A percentile compares a stretch with the other conserved stretches of the same genome.
Evolutionary conservation across 1,284 basidiomycete genomes (phyloP).

Genomic region (Heliocybe sulcata): DNA sequence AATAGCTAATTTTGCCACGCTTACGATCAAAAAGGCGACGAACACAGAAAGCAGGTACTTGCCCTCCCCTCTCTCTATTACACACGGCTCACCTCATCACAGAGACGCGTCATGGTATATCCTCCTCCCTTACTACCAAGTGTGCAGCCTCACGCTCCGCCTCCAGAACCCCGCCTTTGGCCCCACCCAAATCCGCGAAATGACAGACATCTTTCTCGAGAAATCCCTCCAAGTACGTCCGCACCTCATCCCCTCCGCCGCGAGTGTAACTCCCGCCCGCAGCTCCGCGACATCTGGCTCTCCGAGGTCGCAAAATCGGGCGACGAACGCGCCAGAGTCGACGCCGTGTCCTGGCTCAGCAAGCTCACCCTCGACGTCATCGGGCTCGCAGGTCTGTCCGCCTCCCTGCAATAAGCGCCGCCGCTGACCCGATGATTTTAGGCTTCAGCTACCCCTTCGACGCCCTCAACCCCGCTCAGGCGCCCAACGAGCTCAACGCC

Average conservation of each 20-base stretch:
- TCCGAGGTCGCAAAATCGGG: slow-evolving; percentile 6
- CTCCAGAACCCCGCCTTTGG: slow-evolving; percentile 56
- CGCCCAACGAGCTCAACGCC: slow-evolving; percentile 37
- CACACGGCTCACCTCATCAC: background rate
- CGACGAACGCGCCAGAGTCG: slow-evolving; percentile 18
- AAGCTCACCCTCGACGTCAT: slow-evolving; percentile 44
- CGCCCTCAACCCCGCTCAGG: slow-evolving; percentile 27
- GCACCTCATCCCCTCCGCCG: background rate
- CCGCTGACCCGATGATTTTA: slow-evolving; percentile 12
- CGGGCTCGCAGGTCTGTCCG: slow-evolving; percentile 31
- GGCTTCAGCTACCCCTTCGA: slow-evolving; percentile 68
- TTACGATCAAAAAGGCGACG: slow-evolving; percentile 15
- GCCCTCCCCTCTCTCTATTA: background rate
- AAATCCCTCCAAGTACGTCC: slow-evolving; percentile 41
- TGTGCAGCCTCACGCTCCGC: background rate
- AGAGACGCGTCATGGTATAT: slow-evolving; percentile 34
- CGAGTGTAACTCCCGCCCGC: background rate
- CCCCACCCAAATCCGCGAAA: slow-evolving; percentile 41
- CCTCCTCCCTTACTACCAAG: background rate
- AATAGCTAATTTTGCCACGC: background rate
- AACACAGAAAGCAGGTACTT: slow-evolving; percentile 37
- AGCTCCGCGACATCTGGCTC: slow-evolving; percentile 23
- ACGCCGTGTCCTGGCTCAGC: slow-evolving; percentile 33
- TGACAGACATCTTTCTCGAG: slow-evolving; percentile 46
- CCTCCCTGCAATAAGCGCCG: background rate